Percentiles rank a stretch among this genome's conserved stretches.
phyloP scores from a whole-genome alignment of 441 rosid genomes.

The Bruguiera hainesii region DNA sequence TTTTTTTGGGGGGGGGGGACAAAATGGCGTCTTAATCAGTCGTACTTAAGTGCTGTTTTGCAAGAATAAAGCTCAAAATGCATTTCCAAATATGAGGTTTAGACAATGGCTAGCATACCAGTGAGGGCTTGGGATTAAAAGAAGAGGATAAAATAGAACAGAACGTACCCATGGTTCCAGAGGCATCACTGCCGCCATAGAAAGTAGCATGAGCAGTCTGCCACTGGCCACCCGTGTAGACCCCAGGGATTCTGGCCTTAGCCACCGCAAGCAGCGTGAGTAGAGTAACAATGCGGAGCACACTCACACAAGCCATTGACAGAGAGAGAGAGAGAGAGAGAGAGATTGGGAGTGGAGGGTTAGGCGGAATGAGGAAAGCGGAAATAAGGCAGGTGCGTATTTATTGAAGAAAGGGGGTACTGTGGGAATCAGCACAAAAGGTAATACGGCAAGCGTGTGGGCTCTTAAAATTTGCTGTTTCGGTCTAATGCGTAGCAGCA shows the following conservation, averaged over 20 bases:
- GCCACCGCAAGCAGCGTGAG: slow-evolving; percentile 22
- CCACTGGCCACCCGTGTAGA: slow-evolving; percentile 68
- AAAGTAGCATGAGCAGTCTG: slow-evolving; percentile 82
- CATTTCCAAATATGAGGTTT: no score
- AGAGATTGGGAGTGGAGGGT: not conserved
- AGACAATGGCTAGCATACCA: not conserved
- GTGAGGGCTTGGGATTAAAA: not conserved
- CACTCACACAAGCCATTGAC: slow-evolving; percentile 27
- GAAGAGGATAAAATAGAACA: not conserved
- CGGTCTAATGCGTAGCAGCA: no score
- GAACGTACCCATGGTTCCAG: slow-evolving; percentile 87
- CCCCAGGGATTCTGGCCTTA: slow-evolving; percentile 69
- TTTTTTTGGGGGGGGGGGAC: not conserved
- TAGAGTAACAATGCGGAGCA: slow-evolving; percentile 26
- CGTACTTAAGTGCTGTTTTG: no score
- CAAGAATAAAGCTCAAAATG: no score
- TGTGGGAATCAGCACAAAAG: not conserved
- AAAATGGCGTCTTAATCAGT: not conserved
- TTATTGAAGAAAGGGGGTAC: slow-evolving; percentile 25
- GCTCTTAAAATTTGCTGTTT: no score
- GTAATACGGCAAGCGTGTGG: not conserved
- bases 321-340: slow-evolving; percentile 12
- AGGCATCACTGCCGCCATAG: slow-evolving; percentile 87
- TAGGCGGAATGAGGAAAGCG: slow-evolving; percentile 26
- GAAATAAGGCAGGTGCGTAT: slow-evolving; percentile 37